Base-by-base conservation (phyloP, 306 rosid species). In the Malus sieversii region DNA sequence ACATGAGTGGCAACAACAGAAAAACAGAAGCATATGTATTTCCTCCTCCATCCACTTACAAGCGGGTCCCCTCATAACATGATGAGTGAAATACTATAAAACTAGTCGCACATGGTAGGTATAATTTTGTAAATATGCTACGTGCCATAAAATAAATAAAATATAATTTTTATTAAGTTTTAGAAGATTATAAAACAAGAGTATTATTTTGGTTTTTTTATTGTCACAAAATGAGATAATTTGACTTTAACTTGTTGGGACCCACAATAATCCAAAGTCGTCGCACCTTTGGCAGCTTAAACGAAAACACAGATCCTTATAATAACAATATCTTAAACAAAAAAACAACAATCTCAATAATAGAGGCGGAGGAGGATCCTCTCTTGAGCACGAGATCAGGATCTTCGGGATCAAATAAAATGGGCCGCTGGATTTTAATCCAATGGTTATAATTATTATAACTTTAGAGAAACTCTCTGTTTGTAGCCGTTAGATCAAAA, bases 171-270 rank as follows among this genome's bases (percentile, higher is more conserved):
- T 13, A 14, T 61, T 20, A n/a, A 57, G 14, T 27, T 52, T 1
- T 8, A 14, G 11, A 30, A 32, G 18, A 19, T 27, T 33, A 18
- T 32, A 33, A 32, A 65, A 65, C 33, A 65, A 65, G 44, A 19
- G 67, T 14, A 29, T 25, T 12, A 61, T 48, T 27, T 3, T 10
- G 10, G 10, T 46, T 27, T 4, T 4, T 25, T 11, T 25, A 51
- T 27, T 15, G 4, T 51, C 32, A 5, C 6, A 61, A 22, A 1
- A 52, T 4, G 2, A 20, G 40, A 27, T 44, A 3, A 32, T 58
- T 79, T 74, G 48, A 68, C 79, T 73, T 59, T 59, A 3, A 11
- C 30, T 66, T 22, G 0, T 25, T 44, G 73, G 77, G 74, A n/a
- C 64, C 79, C 70, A 0, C 42, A 58, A 74, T 6, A 70, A 62